Base-by-base conservation (phyloP, 257 asterid species). In the Craterostigma plantagineum region DNA sequence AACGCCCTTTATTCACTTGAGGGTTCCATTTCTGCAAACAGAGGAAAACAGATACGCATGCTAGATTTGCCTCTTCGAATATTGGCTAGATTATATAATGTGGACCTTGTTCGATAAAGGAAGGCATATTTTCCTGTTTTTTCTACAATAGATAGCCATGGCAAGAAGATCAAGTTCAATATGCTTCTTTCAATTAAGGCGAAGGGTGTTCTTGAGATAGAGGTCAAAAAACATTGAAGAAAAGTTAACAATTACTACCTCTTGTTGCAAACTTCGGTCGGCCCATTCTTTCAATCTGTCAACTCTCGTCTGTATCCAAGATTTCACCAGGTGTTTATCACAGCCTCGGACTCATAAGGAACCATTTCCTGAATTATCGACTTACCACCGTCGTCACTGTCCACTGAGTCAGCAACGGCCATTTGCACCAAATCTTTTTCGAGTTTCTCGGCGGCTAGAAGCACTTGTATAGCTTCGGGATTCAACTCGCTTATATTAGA, bases 331-430 rank as follows among this genome's bases (percentile, higher is more conserved):
- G 59, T 63, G 34, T 53, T 57, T 16, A 86, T 73, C 52, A 76
- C 91, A 58, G 82, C 63, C 64, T 81, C 93, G 54, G 90, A 73
- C 70, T 86, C 97, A 33, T 71, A 86, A 48, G 97, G 97, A 67
- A 71, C 51, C 93, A 86, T 82, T 72, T 86, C 97, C 63, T 74
- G 86, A 58, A 86, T 86, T 37, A 81, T 71, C 37, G 92, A 78
- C 59, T 86, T 86, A 34, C 97, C 97, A 63, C 94, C 95, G 64
- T 86, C 97, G 54, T 81, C 97, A 58, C 97, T 81, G 53, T 81
- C 95, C 42, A 65, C 78, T 7, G 92, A 69, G 69, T 86, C 93
- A 16, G 72, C 70, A 60, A 86, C 97, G 14, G 92, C 97, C 87
- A 86, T 81, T 64, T 73, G 74, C 27, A 86, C 93, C 30, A 86